Conservation (phyloP, 495 filamentous ascomycete species). For the Penicillium daleae region DNA sequence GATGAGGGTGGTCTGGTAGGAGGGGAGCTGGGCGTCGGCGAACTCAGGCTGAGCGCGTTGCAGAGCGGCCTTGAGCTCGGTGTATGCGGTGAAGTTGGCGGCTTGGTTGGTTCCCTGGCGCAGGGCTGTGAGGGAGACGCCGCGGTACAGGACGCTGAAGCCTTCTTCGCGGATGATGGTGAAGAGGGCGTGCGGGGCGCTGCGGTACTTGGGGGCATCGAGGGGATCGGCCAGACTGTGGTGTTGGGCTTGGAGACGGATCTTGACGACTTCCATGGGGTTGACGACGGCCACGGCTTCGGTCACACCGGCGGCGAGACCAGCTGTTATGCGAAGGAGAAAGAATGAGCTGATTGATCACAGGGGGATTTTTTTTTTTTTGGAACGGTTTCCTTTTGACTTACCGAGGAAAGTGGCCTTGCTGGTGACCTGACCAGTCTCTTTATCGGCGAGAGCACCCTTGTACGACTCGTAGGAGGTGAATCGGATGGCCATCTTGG, state of each 20-base stretch:
- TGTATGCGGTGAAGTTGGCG: constrained; percentile 98
- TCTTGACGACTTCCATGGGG: constrained; percentile 99
- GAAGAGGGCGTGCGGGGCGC: constrained; percentile 93
- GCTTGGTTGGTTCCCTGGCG: constrained; percentile 97
- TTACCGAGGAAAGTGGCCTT: constrained; percentile 80
- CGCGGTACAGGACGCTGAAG: constrained; percentile 82
- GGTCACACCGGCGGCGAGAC: constrained; percentile 89
- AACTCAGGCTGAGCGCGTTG: constrained; percentile 67
- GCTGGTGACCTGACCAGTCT: constrained; percentile 70
- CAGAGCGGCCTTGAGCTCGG: constrained; percentile 81
- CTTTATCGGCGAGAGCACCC: constrained; percentile 70
- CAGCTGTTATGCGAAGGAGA: constrained; percentile 55
- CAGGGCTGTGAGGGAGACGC: constrained; percentile 89
- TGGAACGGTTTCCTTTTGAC: constrained; percentile 23
- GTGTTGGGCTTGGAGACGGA: constrained; percentile 94
- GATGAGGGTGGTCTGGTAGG: constrained; percentile 88
- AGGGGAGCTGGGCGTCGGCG: constrained; percentile 67
- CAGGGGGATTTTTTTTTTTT: too few species aligned
- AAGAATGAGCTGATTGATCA: constrained; percentile 2
- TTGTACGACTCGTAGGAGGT: constrained; percentile 98
- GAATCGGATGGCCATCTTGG: constrained; percentile 99
- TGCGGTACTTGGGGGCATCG: constrained; percentile 93
- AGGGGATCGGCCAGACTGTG: constrained; percentile 92
- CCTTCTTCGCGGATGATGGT: constrained; percentile 93
- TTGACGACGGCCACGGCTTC: constrained; percentile 96